Evolutionary conservation across 345 rosid species (phyloP).

Genomic region (Populus pruinosa): DNA sequence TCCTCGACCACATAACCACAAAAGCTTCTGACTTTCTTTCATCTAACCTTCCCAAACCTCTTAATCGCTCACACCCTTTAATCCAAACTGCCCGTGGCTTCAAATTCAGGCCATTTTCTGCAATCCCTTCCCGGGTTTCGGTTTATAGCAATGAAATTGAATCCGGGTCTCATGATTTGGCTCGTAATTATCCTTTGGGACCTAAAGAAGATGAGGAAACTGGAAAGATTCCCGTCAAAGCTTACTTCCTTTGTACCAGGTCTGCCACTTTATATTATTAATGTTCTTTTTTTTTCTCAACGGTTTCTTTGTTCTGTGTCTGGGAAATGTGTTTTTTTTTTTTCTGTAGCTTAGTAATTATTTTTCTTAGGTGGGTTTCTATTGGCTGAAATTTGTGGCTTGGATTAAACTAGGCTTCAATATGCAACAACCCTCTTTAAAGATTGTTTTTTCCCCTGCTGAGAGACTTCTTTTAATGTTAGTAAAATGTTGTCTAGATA

Average conservation of each 20-base stretch:
- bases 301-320: neutral
- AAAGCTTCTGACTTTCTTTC: constrained; percentile 10
- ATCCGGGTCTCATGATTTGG: constrained; percentile 43
- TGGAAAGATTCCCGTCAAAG: constrained; percentile 73
- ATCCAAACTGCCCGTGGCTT: constrained; percentile 7
- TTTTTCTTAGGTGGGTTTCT: neutral
- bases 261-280: constrained; percentile 9
- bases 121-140: constrained; percentile 55
- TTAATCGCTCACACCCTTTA: neutral
- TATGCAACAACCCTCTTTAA: neutral
- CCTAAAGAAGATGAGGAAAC: constrained; percentile 51
- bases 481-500: neutral
- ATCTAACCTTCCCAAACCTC: constrained; percentile 9
- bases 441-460: neutral
- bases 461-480: neutral
- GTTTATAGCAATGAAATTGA: constrained; percentile 46
- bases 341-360: neutral
- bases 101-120: constrained; percentile 44
- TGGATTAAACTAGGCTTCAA: neutral
- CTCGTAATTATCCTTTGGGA: constrained; percentile 29
- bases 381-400: neutral
- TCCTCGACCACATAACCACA: constrained; percentile 30
- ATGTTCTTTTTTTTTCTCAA: neutral
- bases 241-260: constrained; percentile 85
- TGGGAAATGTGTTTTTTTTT: neutral